Evolutionary conservation across 768 basidiomycete species (phyloP), one percentile per base, ranked within the genome.

Genomic region (Termitomyces sp.): DNA sequence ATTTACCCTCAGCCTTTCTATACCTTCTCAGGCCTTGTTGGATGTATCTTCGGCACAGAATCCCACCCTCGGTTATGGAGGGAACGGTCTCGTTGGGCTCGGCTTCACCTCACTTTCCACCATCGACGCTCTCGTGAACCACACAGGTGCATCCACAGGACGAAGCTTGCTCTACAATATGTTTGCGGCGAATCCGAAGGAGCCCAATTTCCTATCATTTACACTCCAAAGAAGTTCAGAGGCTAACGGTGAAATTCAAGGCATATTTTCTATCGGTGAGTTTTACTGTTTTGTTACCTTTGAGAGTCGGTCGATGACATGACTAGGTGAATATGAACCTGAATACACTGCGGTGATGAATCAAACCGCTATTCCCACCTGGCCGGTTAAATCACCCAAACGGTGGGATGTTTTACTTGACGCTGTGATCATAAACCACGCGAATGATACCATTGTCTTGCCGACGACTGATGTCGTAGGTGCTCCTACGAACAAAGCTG

Each of bases 131-230:
- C 66, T 73, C 6, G 68, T 90, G 46, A 87, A 86, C 61, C 63
- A 69, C 33, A 82, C 86, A 1, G 78, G 80, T 28, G 75, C 79
- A 1, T 76, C 81, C 2, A 72, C 79, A 6, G 91, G 91, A 19
- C 80, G 86, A 31, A 84, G 82, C 60, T 65, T 94, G 44, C 77
- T 94, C 21, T 87, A 84, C 73, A 94, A 91, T 63, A 71, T 89
- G 37, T 94, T 94, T 68, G 71, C 75, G 21, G 75, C 80, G 62
- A 86, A 91, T 68, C 81, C 83, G 3, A 70, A 66, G 10, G 81
- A 88, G 64, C 88, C 89, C 47, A 94, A 93, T 64, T 94, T 83
- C 67, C 86, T 94, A 61, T 82, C 89, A 0, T 87, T 94, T 63
- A 78, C 87, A 0, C 74, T 94, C 28, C 82, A 88, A 64, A 74